Percentiles rank a stretch among this genome's conserved stretches.
Evolutionary conservation across 202 grass and related monocot species (phyloP).

Genomic region (Eragrostis tef): DNA sequence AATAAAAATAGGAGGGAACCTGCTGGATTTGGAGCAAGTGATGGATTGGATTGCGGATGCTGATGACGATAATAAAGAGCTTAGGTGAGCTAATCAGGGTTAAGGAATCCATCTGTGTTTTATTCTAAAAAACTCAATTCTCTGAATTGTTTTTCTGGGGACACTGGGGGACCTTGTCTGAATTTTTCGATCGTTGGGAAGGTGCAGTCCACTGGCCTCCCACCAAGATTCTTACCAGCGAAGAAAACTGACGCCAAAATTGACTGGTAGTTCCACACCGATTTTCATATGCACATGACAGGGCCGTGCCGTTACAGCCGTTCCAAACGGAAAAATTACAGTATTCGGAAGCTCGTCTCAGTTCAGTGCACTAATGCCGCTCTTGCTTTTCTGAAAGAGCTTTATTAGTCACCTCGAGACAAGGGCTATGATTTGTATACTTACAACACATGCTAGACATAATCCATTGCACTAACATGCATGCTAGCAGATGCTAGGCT

Average conservation of each 20-base stretch:
- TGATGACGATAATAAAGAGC: conserved; percentile 2
- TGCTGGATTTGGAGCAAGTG: conserved; percentile 13
- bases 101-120: conserved; percentile 40
- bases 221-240: conserved; percentile 38
- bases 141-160: conserved; percentile 32
- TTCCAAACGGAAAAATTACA: neutral
- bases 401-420: conserved; percentile 62
- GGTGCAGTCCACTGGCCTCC: neutral
- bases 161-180: conserved; percentile 15
- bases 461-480: conserved; percentile 41
- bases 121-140: conserved; percentile 14
- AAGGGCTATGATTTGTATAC: conserved; percentile 40
- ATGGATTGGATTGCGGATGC: conserved; percentile 35
- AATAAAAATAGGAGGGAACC: neutral
- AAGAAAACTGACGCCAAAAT: conserved; percentile 5
- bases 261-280: neutral
- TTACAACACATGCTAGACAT: conserved; percentile 38
- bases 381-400: conserved; percentile 8
- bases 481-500: neutral
- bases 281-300: neutral
- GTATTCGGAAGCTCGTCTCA: neutral
- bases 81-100: conserved; percentile 49
- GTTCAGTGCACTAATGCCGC: neutral
- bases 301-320: neutral
- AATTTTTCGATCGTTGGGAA: conserved; percentile 30